Evolutionary conservation across 805 yeast genomes (phyloP).

Genomic region (Zygotorulaspora chibaensis): DNA sequence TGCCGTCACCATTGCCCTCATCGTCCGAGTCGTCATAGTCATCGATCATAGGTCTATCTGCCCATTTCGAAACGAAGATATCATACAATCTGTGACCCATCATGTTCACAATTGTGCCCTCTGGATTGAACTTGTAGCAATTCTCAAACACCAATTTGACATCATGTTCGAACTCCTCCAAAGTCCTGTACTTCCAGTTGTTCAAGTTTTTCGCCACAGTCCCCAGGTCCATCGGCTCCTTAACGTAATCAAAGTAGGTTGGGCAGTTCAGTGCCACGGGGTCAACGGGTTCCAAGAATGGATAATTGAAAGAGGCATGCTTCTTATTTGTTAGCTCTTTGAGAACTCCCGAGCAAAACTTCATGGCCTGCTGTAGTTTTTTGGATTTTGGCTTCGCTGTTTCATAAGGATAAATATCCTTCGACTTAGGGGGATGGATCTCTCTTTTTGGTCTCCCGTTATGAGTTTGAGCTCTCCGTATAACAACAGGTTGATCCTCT

Average conservation of each 20-base stretch:
- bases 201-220: conserved; percentile 75
- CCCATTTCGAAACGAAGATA: conserved; percentile 83
- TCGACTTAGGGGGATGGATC: conserved; percentile 93
- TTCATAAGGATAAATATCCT: conserved; percentile 82
- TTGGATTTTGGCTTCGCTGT: conserved; percentile 73
- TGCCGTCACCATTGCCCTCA: conserved; percentile 40
- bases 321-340: conserved; percentile 81
- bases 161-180: conserved; percentile 82
- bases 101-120: conserved; percentile 91
- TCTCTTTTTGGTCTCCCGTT: conserved; percentile 92
- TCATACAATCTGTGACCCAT: conserved; percentile 93
- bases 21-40: conserved; percentile 41
- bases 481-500: conserved; percentile 38
- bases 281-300: conserved; percentile 91
- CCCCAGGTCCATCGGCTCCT: conserved; percentile 92
- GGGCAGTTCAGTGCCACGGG: conserved; percentile 93
- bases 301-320: conserved; percentile 79
- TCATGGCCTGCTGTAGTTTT: conserved; percentile 83
- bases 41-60: conserved; percentile 71
- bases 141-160: conserved; percentile 78
- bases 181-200: conserved; percentile 83
- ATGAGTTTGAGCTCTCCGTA: conserved; percentile 69
- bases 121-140: conserved; percentile 91
- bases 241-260: conserved; percentile 77
- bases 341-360: conserved; percentile 76